phyloP scores from a whole-genome alignment of 495 filamentous ascomycete genomes.

The Talaromyces trachyspermus region DNA sequence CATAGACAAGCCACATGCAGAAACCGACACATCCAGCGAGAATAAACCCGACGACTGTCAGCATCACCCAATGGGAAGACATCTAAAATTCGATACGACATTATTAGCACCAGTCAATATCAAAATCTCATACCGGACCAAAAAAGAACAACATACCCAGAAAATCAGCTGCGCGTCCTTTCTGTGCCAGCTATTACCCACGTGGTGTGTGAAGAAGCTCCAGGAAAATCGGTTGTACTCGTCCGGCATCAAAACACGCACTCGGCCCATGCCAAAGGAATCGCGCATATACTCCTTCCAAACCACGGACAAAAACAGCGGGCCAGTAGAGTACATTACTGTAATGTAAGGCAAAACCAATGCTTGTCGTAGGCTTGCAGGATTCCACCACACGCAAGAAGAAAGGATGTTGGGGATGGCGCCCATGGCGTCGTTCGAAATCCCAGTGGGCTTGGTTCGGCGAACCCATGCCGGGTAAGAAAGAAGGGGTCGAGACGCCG shows the following conservation, averaged over 20 bases:
- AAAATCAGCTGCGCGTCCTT: conserved; percentile 70
- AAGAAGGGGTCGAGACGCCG: conserved; percentile 74
- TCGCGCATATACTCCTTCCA: conserved; percentile 69
- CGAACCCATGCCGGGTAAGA: conserved; percentile 78
- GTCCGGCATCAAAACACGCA: conserved; percentile 51
- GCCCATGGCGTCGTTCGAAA: conserved; percentile 87
- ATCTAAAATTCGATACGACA: conserved; percentile 31
- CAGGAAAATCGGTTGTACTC: conserved; percentile 65
- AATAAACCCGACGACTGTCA: conserved; percentile 58
- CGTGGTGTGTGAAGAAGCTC: conserved; percentile 73
- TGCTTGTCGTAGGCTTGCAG: conserved; percentile 63
- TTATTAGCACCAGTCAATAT: no score
- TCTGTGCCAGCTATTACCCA: conserved; percentile 70
- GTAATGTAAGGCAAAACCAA: conserved; percentile 83
- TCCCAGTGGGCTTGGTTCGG: conserved; percentile 71
- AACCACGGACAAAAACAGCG: conserved; percentile 74
- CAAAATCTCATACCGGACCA: no score
- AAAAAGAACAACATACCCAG: conserved; percentile 47
- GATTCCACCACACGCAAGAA: conserved; percentile 66
- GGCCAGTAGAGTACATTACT: conserved; percentile 82
- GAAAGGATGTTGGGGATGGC: conserved; percentile 76
- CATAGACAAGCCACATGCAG: conserved; percentile 50
- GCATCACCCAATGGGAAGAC: conserved; percentile 65
- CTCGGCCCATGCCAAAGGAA: conserved; percentile 29
- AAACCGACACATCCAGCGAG: conserved; percentile 51